A percentile compares a stretch with the other conserved stretches of the same genome.
These are phyloP conservation scores for Sonneratia alba DNA, from an alignment of 345 rosid genomes.

Conservation along the genomic window DNA sequence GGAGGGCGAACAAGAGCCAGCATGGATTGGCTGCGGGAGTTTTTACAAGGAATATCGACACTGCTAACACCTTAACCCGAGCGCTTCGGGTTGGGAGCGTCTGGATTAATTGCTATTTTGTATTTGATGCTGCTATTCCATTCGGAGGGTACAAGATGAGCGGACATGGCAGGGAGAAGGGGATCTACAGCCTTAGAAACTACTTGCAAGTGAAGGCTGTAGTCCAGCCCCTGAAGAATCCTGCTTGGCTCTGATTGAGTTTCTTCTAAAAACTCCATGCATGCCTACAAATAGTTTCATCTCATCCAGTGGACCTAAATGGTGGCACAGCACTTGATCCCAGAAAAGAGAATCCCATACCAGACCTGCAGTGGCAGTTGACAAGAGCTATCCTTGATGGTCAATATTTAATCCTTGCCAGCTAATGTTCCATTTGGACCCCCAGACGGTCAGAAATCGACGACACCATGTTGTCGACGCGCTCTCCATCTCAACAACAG, in stretches of 20 bases:
- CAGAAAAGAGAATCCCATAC: no score
- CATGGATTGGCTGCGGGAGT: conserved; percentile 88
- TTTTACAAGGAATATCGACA: conserved; percentile 62
- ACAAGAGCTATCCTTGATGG: no score
- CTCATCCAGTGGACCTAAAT: neutral
- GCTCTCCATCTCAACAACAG: neutral
- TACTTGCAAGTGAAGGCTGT: conserved; percentile 95
- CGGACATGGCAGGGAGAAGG: conserved; percentile 83
- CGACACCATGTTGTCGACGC: no score
- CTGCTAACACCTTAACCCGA: conserved; percentile 56
- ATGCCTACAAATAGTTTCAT: neutral
- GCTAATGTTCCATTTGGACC: no score
- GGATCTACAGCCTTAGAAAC: conserved; percentile 58
- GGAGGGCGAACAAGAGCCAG: conserved; percentile 42
- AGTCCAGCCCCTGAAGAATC: conserved; percentile 67
- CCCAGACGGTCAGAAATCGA: no score
- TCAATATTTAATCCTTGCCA: no score
- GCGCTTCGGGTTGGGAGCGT: conserved; percentile 63
- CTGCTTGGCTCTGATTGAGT: conserved; percentile 61
- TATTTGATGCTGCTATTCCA: conserved; percentile 79
- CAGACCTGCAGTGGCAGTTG: no score
- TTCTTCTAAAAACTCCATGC: neutral
- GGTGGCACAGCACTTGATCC: no score
- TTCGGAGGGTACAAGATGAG: conserved; percentile 96
- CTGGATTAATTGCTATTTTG: conserved; percentile 73